These are phyloP conservation scores for Heliamphora exappendiculata DNA, from an alignment of 148 eudicot species.

Conservation along the genomic window DNA sequence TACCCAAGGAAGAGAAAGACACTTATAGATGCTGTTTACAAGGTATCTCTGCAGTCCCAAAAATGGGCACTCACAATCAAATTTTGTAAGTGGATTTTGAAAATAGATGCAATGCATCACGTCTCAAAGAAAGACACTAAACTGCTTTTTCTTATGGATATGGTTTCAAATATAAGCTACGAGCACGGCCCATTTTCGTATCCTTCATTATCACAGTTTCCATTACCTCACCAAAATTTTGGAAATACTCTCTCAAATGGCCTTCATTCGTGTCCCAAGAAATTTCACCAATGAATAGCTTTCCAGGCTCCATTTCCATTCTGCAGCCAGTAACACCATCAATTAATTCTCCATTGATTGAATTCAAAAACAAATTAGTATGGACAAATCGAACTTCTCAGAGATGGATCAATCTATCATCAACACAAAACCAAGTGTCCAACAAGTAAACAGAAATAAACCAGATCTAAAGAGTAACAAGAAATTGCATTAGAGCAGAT, in stretches of 20 bases:
- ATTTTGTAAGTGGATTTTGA: neutral
- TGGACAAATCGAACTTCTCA: neutral
- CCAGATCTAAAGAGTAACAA: slow-evolving; percentile 18
- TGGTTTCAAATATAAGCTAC: slow-evolving; percentile 61
- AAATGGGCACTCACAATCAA: neutral
- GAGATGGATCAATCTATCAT: neutral
- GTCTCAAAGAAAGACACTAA: neutral
- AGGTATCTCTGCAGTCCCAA: neutral
- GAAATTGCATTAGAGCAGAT: slow-evolving; percentile 4
- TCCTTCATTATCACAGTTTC: slow-evolving; percentile 99
- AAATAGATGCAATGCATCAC: neutral
- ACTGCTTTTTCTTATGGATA: neutral
- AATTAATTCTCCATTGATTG: neutral
- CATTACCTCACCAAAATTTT: slow-evolving; percentile 74
- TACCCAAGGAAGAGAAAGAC: neutral
- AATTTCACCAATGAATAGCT: slow-evolving; percentile 93
- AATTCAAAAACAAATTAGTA: neutral
- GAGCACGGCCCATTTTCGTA: slow-evolving; percentile 87
- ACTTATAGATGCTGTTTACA: neutral
- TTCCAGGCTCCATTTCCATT: slow-evolving; percentile 86
- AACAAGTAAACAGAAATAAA: neutral
- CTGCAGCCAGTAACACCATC: slow-evolving; percentile 21
- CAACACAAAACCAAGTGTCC: neutral
- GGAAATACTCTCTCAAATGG: slow-evolving; percentile 74
- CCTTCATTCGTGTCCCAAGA: slow-evolving; percentile 98